Evolutionary conservation across 225 moss, liverwort and hornwort genomes (phyloP).

Genomic region (Rhytidiadelphus loreus): DNA sequence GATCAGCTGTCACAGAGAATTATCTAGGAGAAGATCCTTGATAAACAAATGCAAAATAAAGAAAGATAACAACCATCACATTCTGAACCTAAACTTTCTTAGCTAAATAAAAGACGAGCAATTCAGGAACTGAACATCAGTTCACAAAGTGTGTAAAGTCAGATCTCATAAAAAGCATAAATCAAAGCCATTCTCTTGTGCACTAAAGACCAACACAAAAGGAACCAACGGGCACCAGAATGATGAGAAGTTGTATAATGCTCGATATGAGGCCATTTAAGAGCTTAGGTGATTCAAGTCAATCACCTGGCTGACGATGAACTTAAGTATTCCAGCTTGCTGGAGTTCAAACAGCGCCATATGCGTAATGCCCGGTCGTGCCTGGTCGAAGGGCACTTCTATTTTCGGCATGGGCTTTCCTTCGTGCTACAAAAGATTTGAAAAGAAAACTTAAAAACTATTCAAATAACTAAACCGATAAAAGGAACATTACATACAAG

Average conservation of each 20-base stretch:
- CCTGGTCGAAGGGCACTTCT: slow-evolving; percentile 70
- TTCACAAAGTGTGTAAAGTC: not conserved
- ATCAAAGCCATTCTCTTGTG: not conserved
- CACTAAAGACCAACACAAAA: not conserved
- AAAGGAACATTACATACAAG: not conserved
- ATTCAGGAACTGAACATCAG: not conserved
- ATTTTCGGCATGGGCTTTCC: slow-evolving; percentile 78
- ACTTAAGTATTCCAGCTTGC: slow-evolving; percentile 69
- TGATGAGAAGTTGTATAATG: not conserved
- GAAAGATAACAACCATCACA: not conserved
- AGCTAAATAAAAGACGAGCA: not conserved
- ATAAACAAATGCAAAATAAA: not conserved
- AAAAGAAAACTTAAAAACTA: not conserved
- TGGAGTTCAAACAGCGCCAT: slow-evolving; percentile 78
- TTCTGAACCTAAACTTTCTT: not conserved
- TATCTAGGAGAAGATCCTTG: not conserved
- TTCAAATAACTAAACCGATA: not conserved
- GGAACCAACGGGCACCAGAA: not conserved
- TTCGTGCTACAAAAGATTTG: slow-evolving; percentile 47
- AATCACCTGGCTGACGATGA: slow-evolving; percentile 61
- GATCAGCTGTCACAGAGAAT: not conserved
- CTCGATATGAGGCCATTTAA: not conserved
- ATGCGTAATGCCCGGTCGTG: slow-evolving; percentile 70
- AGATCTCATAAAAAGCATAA: not conserved
- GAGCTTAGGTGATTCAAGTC: not conserved